A percentile compares a stretch with the other conserved stretches of the same genome.
phyloP scores from a whole-genome alignment of 192 early-diverging fungal species.

The Paraglomus brasilianum region DNA sequence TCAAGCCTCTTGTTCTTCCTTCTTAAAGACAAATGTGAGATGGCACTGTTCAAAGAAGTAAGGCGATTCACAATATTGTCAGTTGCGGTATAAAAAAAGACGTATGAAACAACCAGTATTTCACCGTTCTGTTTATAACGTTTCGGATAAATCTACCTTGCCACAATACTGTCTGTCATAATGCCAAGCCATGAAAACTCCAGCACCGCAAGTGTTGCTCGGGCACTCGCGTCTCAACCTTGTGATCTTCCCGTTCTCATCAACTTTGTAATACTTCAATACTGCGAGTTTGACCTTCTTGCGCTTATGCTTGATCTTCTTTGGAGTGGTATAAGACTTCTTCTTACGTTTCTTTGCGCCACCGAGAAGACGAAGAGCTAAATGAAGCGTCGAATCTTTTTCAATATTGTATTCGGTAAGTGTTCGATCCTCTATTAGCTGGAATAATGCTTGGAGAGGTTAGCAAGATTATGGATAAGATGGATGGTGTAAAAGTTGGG shows the following conservation, averaged over 20 bases:
- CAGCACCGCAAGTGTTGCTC: conserved; percentile 92
- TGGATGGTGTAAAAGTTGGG: conserved; percentile 7
- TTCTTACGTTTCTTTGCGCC: conserved; percentile 99
- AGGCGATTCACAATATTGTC: background rate
- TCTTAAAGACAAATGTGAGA: conserved; percentile 94
- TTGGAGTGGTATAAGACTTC: conserved; percentile 99
- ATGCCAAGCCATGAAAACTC: conserved; percentile 99
- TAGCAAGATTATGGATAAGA: conserved; percentile 36
- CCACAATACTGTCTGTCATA: conserved; percentile 98
- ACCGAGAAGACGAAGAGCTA: conserved; percentile 72
- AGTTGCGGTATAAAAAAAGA: background rate
- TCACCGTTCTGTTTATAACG: too few species aligned
- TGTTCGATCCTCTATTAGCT: conserved; percentile 49
- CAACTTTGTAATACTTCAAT: conserved; percentile 99
- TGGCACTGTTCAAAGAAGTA: conserved; percentile 63
- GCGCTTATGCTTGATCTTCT: conserved; percentile 99
- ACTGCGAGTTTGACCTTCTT: conserved; percentile 99
- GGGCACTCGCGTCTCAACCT: conserved; percentile 99
- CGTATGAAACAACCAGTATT: background rate
- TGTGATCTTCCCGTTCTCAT: conserved; percentile 94
- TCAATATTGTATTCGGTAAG: conserved; percentile 56
- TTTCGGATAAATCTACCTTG: conserved; percentile 18
- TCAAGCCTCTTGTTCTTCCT: conserved; percentile 55
- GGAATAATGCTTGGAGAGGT: conserved; percentile 35
- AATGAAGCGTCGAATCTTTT: conserved; percentile 69